phyloP scores from a whole-genome alignment of 2,329 filamentous ascomycete genomes.

The Penicillium sumatraense region DNA sequence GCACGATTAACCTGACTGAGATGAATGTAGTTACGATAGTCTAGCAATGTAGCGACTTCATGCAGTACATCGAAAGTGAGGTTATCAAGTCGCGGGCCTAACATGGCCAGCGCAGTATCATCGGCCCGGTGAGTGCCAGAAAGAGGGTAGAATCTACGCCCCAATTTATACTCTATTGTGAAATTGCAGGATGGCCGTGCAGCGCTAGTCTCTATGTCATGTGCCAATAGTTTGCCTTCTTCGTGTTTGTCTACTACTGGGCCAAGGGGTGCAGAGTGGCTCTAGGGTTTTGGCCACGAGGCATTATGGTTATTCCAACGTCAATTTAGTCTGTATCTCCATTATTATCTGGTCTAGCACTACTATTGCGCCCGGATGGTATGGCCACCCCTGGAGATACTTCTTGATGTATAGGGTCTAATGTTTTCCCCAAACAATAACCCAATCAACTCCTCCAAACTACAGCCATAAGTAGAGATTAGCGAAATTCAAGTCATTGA shows the following conservation, averaged over 20 bases:
- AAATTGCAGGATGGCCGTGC: background rate
- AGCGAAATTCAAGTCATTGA: no score
- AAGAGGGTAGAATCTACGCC: background rate
- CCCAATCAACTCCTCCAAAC: no score
- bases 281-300: background rate
- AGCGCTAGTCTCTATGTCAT: background rate
- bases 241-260: background rate
- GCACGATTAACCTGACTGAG: slow-evolving; percentile 57
- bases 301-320: background rate
- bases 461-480: no score
- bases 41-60: slow-evolving; percentile 58
- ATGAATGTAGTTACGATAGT: slow-evolving; percentile 61
- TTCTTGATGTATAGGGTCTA: no score
- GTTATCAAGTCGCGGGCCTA: background rate
- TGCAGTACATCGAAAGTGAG: slow-evolving; percentile 66
- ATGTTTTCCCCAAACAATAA: no score
- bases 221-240: background rate
- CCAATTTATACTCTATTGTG: background rate
- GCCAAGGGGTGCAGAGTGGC: background rate
- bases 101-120: background rate
- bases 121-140: background rate
- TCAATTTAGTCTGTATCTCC: background rate
- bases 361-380: background rate
- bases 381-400: background rate
- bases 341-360: background rate